Conservation (phyloP, 352 stramenopile species). For the Phytophthora ohioensis region DNA sequence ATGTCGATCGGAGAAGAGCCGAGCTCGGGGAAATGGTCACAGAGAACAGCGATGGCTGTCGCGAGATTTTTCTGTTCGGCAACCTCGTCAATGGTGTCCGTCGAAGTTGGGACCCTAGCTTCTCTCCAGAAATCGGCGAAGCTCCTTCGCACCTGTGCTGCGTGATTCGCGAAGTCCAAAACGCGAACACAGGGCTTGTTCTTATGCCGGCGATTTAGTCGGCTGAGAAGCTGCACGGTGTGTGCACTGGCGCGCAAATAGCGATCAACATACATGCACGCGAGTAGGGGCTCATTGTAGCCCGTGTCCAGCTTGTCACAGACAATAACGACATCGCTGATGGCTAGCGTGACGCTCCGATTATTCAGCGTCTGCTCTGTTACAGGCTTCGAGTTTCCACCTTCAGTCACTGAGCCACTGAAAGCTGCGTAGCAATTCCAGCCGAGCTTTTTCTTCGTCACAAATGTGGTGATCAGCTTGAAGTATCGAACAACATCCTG, state of each 20-base stretch:
- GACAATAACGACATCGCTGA: constrained; percentile 82
- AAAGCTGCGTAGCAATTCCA: constrained; percentile 82
- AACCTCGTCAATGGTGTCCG: constrained; percentile 36
- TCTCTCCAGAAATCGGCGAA: constrained; percentile 66
- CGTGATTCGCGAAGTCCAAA: constrained; percentile 81
- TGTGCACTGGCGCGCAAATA: constrained; percentile 69
- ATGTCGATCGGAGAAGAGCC: constrained; percentile 25
- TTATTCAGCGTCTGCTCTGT: constrained; percentile 79
- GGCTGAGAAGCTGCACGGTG: constrained; percentile 84
- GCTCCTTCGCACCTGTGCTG: constrained; percentile 64
- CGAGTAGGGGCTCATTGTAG: constrained; percentile 81
- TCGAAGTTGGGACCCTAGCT: constrained; percentile 31
- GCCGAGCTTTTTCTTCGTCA: constrained; percentile 57
- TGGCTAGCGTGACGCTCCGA: constrained; percentile 52
- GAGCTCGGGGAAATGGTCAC: constrained; percentile 52
- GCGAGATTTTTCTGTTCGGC: constrained; percentile 43
- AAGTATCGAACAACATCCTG: constrained; percentile 86
- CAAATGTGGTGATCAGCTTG: constrained; percentile 65
- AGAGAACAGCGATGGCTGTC: constrained; percentile 53
- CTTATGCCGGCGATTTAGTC: constrained; percentile 78
- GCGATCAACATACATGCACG: constrained; percentile 88
- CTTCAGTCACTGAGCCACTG: constrained; percentile 54
- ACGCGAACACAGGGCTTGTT: constrained; percentile 60
- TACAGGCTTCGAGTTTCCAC: constrained; percentile 37
- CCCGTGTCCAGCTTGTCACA: constrained; percentile 90